These are phyloP conservation scores for Copromyces sp. DNA, from an alignment of 495 filamentous ascomycete genomes.

Conservation along the genomic window DNA sequence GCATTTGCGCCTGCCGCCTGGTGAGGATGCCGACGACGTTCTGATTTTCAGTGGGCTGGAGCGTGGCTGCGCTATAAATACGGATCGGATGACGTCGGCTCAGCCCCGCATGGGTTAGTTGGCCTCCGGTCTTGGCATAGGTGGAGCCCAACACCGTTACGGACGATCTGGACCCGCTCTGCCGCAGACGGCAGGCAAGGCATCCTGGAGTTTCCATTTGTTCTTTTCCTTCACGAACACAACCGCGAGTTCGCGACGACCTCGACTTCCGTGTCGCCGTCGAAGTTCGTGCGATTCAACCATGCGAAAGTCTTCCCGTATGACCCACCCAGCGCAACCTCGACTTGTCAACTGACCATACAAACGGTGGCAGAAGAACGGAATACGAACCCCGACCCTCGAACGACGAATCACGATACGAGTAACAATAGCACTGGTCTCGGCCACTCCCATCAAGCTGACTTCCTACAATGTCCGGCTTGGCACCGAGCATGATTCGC, in stretches of 20 bases:
- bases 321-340: neutral
- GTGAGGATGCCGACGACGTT: neutral
- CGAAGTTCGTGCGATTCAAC: neutral
- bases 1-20: neutral
- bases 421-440: neutral
- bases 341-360: neutral
- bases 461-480: neutral
- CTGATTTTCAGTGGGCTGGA: neutral
- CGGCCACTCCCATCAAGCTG: neutral
- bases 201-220: neutral
- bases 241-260: neutral
- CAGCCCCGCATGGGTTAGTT: neutral
- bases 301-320: neutral
- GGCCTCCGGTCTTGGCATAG: neutral
- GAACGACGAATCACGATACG: neutral
- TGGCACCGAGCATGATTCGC: neutral
- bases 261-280: neutral
- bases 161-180: neutral
- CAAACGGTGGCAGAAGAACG: neutral
- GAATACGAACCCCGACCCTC: neutral
- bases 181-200: neutral
- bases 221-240: neutral
- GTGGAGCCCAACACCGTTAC: neutral
- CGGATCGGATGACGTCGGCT: neutral
- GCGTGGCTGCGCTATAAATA: neutral